Evolutionary conservation across 2,329 filamentous ascomycete genomes (phyloP).

Genomic region (Stromatinia cepivora): DNA sequence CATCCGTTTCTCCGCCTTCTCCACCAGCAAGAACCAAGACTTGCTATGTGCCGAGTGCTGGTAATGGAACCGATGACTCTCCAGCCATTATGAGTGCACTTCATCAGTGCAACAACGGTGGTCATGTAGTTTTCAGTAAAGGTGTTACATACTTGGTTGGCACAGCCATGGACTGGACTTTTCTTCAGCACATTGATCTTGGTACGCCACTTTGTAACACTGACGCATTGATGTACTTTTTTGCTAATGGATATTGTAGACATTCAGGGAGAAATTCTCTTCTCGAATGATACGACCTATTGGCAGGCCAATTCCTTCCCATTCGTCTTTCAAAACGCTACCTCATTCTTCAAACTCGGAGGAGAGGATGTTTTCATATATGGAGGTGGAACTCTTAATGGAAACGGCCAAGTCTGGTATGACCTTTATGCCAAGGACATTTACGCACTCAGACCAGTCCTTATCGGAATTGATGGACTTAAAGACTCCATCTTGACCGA

Average conservation of each 20-base stretch:
- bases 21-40: constrained; percentile 31
- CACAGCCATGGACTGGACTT: constrained; percentile 64
- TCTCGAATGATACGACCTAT: constrained; percentile 67
- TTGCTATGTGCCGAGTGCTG: constrained; percentile 37
- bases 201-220: constrained; percentile 42
- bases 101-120: constrained; percentile 60
- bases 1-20: constrained; percentile 26
- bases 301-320: constrained; percentile 66
- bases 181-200: constrained; percentile 63
- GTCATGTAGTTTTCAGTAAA: constrained; percentile 55
- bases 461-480: constrained; percentile 58
- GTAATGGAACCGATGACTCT: constrained; percentile 40
- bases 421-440: constrained; percentile 53
- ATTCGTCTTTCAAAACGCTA: constrained; percentile 65
- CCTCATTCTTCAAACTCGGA: constrained; percentile 66
- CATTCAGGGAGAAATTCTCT: constrained; percentile 59
- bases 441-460: constrained; percentile 58
- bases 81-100: constrained; percentile 55
- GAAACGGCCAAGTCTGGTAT: constrained; percentile 66
- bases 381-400: constrained; percentile 62
- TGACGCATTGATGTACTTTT: not conserved
- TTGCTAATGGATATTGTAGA: constrained; percentile 42
- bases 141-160: constrained; percentile 61
- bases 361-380: constrained; percentile 68
- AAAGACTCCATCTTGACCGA: constrained; percentile 59